A percentile compares a stretch with the other conserved stretches of the same genome.
These are phyloP conservation scores for Plenodomus lindquistii DNA, from an alignment of 2,329 filamentous ascomycete species.

Conservation along the genomic window DNA sequence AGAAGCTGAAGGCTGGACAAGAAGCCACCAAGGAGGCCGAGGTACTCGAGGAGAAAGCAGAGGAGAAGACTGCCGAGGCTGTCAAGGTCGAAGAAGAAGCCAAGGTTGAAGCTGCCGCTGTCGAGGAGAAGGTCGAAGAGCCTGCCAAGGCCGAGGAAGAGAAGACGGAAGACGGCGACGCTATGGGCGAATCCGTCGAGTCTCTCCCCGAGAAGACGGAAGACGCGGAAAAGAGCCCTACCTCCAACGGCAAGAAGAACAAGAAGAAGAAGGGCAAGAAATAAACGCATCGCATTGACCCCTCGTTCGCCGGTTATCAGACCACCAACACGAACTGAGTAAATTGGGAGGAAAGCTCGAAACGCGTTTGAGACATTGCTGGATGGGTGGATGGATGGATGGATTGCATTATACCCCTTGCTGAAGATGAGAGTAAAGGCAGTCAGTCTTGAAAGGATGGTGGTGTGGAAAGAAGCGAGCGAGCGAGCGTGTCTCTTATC, in stretches of 20 bases:
- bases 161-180: not conserved
- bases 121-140: not conserved
- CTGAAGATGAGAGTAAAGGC: not conserved
- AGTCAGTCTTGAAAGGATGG: too few relatives aligned
- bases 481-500: not conserved
- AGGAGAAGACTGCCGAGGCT: slow-evolving; percentile 13
- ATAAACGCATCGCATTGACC: slow-evolving; percentile 4
- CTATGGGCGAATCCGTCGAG: too few relatives aligned
- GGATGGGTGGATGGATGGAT: too few relatives aligned
- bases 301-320: not conserved
- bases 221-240: slow-evolving; percentile 6
- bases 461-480: not conserved
- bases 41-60: slow-evolving; percentile 14
- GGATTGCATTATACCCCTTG: slow-evolving; percentile 12
- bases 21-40: slow-evolving; percentile 15
- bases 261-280: slow-evolving; percentile 22
- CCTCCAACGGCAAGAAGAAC: slow-evolving; percentile 17
- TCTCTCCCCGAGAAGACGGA: too few relatives aligned
- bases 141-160: slow-evolving; percentile 3
- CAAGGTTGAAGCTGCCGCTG: slow-evolving; percentile 1
- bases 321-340: not conserved
- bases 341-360: not conserved
- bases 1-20: slow-evolving; percentile 18
- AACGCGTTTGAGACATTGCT: not conserved
- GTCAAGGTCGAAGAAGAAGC: slow-evolving; percentile 4